A percentile compares a stretch with the other conserved stretches of the same genome.
phyloP scores from a whole-genome alignment of 768 basidiomycete species.

The Serpula lacrymans region DNA sequence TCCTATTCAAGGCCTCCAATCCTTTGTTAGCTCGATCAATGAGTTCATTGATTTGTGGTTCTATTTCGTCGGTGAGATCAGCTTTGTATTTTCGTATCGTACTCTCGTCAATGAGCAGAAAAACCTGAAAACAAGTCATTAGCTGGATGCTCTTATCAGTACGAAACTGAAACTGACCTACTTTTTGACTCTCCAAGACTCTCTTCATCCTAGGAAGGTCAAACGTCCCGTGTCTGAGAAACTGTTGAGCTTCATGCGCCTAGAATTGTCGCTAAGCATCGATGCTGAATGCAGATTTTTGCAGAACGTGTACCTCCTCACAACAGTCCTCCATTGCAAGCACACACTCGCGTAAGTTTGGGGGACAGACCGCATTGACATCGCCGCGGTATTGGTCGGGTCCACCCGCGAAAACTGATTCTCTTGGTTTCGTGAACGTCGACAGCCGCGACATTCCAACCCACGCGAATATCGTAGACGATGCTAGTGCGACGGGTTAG shows the following conservation, averaged over 20 bases:
- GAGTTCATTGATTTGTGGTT: slow-evolving; percentile 76
- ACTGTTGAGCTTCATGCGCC: slow-evolving; percentile 66
- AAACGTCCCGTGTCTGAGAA: slow-evolving; percentile 65
- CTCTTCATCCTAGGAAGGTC: slow-evolving; percentile 72
- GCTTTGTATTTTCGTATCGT: slow-evolving; percentile 73
- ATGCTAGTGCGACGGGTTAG: slow-evolving; percentile 3
- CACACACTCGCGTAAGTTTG: slow-evolving; percentile 72
- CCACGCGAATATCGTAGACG: slow-evolving; percentile 1
- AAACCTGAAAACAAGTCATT: slow-evolving; percentile 48
- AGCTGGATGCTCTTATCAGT: neutral
- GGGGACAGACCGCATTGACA: slow-evolving; percentile 62
- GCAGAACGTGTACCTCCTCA: slow-evolving; percentile 50
- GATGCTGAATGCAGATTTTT: neutral
- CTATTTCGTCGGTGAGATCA: slow-evolving; percentile 74
- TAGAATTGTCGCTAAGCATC: slow-evolving; percentile 21
- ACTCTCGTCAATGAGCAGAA: slow-evolving; percentile 68
- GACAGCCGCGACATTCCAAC: slow-evolving; percentile 47
- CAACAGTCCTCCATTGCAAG: slow-evolving; percentile 78
- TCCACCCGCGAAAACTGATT: slow-evolving; percentile 70
- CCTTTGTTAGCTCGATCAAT: slow-evolving; percentile 70
- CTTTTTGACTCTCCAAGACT: slow-evolving; percentile 65
- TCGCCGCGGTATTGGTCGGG: slow-evolving; percentile 66
- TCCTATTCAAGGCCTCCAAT: slow-evolving; percentile 56
- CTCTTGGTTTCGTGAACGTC: slow-evolving; percentile 47
- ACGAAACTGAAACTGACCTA: slow-evolving; percentile 23